Base-by-base conservation (phyloP, 352 stramenopile species). In the Pseudoperonospora humuli region DNA sequence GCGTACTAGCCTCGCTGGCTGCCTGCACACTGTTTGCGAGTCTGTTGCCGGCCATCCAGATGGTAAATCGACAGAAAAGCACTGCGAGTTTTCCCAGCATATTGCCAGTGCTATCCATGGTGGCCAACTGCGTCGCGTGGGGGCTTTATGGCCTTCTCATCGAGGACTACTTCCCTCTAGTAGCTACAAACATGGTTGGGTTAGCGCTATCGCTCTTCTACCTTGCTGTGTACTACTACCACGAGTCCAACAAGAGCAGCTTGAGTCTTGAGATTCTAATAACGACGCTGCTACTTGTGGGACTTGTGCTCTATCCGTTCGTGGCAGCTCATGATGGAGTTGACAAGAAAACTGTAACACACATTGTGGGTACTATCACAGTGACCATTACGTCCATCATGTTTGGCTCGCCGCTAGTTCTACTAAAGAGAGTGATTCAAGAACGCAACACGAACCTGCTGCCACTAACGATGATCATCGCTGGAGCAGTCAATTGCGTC, bases 101-200 rank as follows among this genome's bases (percentile, higher is more conserved):
- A 8, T 50, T 83, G 18, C 71, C 65, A 21, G 61, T 83, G 38
- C 49, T 83, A 26, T 69, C 67, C n/a, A 80, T 83, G 71, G 39
- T 80, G 20, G 67, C 42, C n/a, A 84, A 84, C 49, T 76, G 72
- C 40, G 52, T 74, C 24, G 49, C 65, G 45, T 84, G 71, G 71
- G 62, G 50, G 8, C 43, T 77, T 29, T 84, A 84, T 39, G 71
- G 71, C 0, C 25, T 81, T 6, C 52, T 84, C 14, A 59, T 67
- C 14, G 10, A 37, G 27, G 67, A 79, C 50, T 70, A 65, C 44
- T 81, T 84, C 39, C 71, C 71, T 28, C 41, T 84, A 19, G 57
- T 75, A 20, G 55, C 37, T 20, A 84, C 71, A 5, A 81, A 84
- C 46, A 47, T 55, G 5, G 49, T 81, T 20, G 71, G 71, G 2